Evolutionary conservation across 1,284 basidiomycete genomes (phyloP).

Genomic region (Pseudozyma thailandica): DNA sequence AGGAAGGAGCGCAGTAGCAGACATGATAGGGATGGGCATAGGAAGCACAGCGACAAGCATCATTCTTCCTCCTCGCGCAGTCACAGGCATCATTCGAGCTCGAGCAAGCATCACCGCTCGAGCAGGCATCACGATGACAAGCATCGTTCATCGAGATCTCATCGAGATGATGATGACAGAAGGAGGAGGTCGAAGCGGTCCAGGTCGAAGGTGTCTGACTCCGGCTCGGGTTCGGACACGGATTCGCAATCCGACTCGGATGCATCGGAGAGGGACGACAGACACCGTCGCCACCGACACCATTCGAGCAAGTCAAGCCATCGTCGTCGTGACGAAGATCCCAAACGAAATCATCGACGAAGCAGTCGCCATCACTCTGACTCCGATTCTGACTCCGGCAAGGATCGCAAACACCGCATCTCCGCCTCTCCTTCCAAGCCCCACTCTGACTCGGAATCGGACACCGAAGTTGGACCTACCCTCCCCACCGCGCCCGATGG

Average conservation of each 20-base stretch:
- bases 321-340: slow-evolving; percentile 9
- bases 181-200: slow-evolving; percentile 21
- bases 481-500: slow-evolving; percentile 35
- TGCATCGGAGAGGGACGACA: not conserved
- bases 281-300: slow-evolving; percentile 17
- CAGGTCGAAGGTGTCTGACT: slow-evolving; percentile 18
- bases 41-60: slow-evolving; percentile 25
- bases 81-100: slow-evolving; percentile 29
- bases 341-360: slow-evolving; percentile 15
- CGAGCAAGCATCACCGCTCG: slow-evolving; percentile 16
- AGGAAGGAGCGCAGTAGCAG: slow-evolving; percentile 13
- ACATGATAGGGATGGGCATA: slow-evolving; percentile 22
- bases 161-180: slow-evolving; percentile 13
- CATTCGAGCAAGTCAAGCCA: slow-evolving; percentile 17
- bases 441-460: too few species aligned
- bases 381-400: slow-evolving; percentile 10
- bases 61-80: slow-evolving; percentile 23
- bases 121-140: slow-evolving; percentile 23
- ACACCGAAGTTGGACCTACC: slow-evolving; percentile 31
- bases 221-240: slow-evolving; percentile 5
- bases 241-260: slow-evolving; percentile 1
- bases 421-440: slow-evolving; percentile 2
- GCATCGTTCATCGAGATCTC: slow-evolving; percentile 23
- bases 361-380: slow-evolving; percentile 13
- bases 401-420: too few species aligned